Conservation (phyloP, 257 asterid species). For the Jaltomata sinuosa region DNA sequence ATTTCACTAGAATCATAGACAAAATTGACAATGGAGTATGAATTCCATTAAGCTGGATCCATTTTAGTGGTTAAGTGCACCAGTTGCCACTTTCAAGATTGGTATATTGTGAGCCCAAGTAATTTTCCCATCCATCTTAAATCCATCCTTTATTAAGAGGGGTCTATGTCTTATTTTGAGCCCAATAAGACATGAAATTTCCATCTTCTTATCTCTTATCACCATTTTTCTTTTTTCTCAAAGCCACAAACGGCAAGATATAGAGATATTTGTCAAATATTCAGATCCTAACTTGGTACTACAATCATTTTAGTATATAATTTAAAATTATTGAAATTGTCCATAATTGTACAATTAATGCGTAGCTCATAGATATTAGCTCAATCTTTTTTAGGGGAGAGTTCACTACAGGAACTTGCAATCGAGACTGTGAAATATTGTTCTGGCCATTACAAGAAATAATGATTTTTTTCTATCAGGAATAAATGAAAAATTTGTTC, state of each 20-base stretch:
- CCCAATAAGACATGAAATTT: background rate
- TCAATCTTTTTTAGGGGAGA: background rate
- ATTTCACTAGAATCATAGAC: background rate
- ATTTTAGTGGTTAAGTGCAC: background rate
- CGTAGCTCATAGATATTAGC: background rate
- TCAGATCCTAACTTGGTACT: too few relatives aligned
- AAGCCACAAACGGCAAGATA: too few relatives aligned
- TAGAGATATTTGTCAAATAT: too few relatives aligned
- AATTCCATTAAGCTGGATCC: background rate
- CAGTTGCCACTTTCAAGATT: background rate
- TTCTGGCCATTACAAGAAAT: too few relatives aligned
- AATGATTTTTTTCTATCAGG: too few relatives aligned
- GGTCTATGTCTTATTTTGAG: background rate
- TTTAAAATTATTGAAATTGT: background rate
- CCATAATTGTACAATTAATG: background rate
- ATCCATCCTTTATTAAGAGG: too few relatives aligned
- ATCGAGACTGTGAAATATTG: background rate
- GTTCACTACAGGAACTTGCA: background rate
- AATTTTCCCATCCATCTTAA: too few relatives aligned
- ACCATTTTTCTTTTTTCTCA: too few relatives aligned
- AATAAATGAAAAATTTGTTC: too few relatives aligned
- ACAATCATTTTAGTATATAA: background rate
- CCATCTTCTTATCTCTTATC: too few relatives aligned
- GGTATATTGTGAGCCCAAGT: too few relatives aligned
- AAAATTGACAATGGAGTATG: background rate